Percentiles rank a stretch among this genome's conserved stretches.
Conservation (phyloP, 1,284 basidiomycete species). For the Ganoderma sp. region DNA sequence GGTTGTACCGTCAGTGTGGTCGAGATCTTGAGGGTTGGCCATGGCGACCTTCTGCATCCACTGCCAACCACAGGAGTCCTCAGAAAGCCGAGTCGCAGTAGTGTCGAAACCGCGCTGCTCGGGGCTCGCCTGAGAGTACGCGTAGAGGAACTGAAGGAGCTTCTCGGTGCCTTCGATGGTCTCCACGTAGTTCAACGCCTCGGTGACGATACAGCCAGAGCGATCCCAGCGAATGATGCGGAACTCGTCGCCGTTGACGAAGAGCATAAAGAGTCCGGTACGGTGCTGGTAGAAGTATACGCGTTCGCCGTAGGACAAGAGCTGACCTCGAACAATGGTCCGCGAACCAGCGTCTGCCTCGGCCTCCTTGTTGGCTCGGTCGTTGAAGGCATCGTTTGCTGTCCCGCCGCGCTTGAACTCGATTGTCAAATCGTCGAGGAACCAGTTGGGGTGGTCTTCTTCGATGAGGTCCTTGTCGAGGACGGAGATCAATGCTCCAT, state of each 20-base stretch:
- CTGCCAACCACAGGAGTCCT: constrained; percentile 9
- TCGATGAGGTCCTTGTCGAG: neutral
- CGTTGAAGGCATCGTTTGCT: no score
- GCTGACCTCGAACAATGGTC: neutral
- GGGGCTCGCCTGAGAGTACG: neutral
- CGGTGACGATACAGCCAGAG: constrained; percentile 5
- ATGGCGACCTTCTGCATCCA: constrained; percentile 15
- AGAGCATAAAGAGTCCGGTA: constrained; percentile 2
- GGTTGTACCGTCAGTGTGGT: neutral
- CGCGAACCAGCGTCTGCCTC: neutral
- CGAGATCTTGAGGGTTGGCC: neutral
- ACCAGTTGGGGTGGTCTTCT: neutral
- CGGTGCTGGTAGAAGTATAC: constrained; percentile 8
- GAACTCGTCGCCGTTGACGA: constrained; percentile 2
- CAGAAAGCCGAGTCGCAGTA: constrained; percentile 8
- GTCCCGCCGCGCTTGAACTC: constrained; percentile 6
- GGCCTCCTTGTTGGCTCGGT: neutral
- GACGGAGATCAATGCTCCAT: neutral
- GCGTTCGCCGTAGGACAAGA: constrained; percentile 8
- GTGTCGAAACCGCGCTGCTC: constrained; percentile 13
- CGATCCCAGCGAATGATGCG: constrained; percentile 11
- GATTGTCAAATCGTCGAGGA: constrained; percentile 1
- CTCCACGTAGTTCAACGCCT: constrained; percentile 9
- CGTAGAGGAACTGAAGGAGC: constrained; percentile 11
- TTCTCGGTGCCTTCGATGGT: neutral